Base-by-base conservation (phyloP, 2,329 filamentous ascomycete genomes). In the Colletotrichum brevisporum region DNA sequence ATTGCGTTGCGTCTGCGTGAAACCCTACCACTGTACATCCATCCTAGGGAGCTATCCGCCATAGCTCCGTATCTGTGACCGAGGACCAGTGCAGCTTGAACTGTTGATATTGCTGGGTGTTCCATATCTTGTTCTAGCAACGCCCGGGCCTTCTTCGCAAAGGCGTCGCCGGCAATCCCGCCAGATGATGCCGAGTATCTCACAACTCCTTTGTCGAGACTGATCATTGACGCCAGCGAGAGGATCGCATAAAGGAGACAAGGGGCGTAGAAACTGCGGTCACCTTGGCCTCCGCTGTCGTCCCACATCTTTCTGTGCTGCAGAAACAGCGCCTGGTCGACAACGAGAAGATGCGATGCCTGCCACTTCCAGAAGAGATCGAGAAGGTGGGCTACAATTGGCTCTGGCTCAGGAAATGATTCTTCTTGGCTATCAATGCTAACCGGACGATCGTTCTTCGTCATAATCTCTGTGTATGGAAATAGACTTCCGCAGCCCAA, bases 311-410 rank as follows among this genome's bases (percentile, higher is more conserved):
- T 31, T 21, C 63, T 53, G 16, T 69, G 67, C 0, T 45, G 43
- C 12, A 67, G 16, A 16, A 69, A 69, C 26, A 61, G 6, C 2
- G 15, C 12, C 6, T 51, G 56, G 27, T 69, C 67, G 6, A 69
- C 13, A n/a, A 57, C 62, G 6, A 69, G 55, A 6, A 67, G 16
- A 12, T 61, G 39, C 5, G 62, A 43, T 5, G 67, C 59, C 10
- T 69, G 67, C 62, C 55, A 69, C 31, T 61, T 15, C 67, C 67
- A 69, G 43, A 67, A 69, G 4, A 69, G 55, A 16, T 67, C 62
- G 5, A 69, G 62, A 3, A 69, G 43, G 15, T 69, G 41, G 15
- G 67, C 26, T 4, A 69, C 67, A 3, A 69, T 69, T 2, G 67
- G 67, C n/a, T 69, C 67, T n/a, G 67, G 67, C 12, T 69, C 67